These are phyloP conservation scores for Rusavskia elegans DNA, from an alignment of 495 filamentous ascomycete species.

Conservation along the genomic window DNA sequence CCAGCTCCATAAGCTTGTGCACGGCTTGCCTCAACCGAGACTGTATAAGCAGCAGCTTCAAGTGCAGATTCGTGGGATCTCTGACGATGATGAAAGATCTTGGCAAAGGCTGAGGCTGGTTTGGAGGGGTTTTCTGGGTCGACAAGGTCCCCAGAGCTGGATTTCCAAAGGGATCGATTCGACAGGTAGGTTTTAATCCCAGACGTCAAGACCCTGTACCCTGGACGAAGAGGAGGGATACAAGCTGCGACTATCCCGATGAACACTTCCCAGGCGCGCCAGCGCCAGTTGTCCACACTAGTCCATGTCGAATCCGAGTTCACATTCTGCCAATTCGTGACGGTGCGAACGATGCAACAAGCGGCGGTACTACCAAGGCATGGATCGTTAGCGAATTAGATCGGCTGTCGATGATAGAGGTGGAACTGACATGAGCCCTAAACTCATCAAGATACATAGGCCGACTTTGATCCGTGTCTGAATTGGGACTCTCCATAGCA, in stretches of 20 bases:
- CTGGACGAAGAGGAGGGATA: conserved; percentile 7
- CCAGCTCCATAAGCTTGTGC: not conserved
- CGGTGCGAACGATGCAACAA: conserved; percentile 6
- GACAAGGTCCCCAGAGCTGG: not conserved
- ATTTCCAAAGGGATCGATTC: not conserved
- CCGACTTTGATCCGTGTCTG: conserved; percentile 18
- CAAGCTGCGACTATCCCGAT: conserved; percentile 8
- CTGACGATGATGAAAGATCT: not conserved
- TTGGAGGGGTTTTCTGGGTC: not conserved
- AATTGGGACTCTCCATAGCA: conserved; percentile 16
- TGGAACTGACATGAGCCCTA: conserved; percentile 14
- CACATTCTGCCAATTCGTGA: conserved; percentile 8
- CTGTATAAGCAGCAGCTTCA: not conserved
- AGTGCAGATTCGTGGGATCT: not conserved
- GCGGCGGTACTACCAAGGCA: not conserved
- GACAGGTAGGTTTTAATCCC: not conserved
- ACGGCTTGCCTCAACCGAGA: not conserved
- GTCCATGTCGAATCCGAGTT: conserved; percentile 1
- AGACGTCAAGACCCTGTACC: not conserved
- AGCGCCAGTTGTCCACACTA: not conserved
- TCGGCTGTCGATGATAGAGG: not conserved
- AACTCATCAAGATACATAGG: conserved; percentile 21
- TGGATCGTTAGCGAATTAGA: not conserved
- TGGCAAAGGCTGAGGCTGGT: not conserved
- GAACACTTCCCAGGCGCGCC: conserved; percentile 1